Base-by-base conservation (phyloP, 352 stramenopile species). In the Globisporangium radiosum region DNA sequence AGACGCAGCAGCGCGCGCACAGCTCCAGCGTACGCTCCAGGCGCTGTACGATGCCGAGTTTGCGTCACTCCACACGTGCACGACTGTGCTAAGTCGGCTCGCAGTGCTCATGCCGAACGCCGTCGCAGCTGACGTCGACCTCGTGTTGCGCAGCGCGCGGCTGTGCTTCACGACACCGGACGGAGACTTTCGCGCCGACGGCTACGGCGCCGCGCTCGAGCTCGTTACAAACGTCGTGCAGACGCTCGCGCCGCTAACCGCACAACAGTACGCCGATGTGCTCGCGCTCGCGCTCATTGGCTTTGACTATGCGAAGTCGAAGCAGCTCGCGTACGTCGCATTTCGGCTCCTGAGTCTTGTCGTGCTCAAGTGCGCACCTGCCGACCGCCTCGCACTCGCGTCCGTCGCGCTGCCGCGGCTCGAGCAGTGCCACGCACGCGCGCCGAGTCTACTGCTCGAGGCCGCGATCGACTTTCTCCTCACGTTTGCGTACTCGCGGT, bases 381-480 rank as follows among this genome's bases (percentile, higher is more conserved):
- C 53, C 11, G 71, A 90, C 50, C 75, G 81, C 6, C 61, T 78
- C 3, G 25, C 53, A 8, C 68, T 95, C 36, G 83, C 83, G 4
- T 54, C 64, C 6, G 54, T 69, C 6, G 75, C 77, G 9, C 64
- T 92, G 55, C 83, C 83, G 40, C 66, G 66, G 0, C 56, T 94
- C n/a, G 69, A 83, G 42, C 69, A 84, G 37, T 74, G 60, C 37
- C 56, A 68, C 9, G 48, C 62, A 56, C 65, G 65, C 0, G 64
- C 68, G 1, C 81, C 84, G 48, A 77, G 61, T 42, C 54, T 83
- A 53, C 56, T 94, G 25, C 62, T 76, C 7, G 81, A 94, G 56
- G 69, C 76, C 7, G 81, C 81, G 13, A 72, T 94, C 8, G 85
- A 94, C 52, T 92, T 90, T 48, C 63, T 94, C 19, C 84, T 90